phyloP scores from a whole-genome alignment of 148 eudicot species.

The Vaccinium darrowii region DNA sequence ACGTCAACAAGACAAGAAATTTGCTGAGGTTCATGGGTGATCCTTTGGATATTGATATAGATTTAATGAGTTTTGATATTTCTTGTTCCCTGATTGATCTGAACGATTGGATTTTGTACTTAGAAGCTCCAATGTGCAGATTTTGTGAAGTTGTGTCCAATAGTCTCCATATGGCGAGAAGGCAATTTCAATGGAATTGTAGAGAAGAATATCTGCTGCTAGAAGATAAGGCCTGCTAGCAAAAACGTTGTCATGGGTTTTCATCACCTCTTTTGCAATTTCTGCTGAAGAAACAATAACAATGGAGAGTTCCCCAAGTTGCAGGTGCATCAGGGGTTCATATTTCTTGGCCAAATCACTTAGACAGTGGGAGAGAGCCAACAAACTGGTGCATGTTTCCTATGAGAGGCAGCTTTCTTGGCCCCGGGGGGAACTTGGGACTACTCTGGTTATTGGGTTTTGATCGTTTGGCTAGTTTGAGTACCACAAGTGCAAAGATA shows the following conservation, averaged over 20 bases:
- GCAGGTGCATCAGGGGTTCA: slow-evolving; percentile 33
- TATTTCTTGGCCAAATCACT: slow-evolving; percentile 19
- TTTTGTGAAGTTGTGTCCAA: not conserved
- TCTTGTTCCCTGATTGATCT: slow-evolving; percentile 11
- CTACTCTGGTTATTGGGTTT: not conserved
- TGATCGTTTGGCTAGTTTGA: not conserved
- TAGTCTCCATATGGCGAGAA: not conserved
- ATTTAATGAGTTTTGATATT: not conserved
- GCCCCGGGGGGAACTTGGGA: slow-evolving; percentile 30
- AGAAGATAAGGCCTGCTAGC: not conserved
- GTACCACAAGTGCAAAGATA: not conserved
- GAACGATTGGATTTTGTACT: not conserved
- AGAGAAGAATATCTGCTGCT: not conserved
- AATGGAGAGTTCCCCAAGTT: slow-evolving; percentile 27
- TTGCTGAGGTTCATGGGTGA: not conserved
- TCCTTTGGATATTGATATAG: not conserved
- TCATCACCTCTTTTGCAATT: not conserved
- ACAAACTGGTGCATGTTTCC: slow-evolving; percentile 21
- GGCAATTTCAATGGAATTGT: not conserved
- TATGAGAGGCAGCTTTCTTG: slow-evolving; percentile 28
- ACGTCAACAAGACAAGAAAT: not conserved
- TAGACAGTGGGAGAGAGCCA: slow-evolving; percentile 23
- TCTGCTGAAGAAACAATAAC: not conserved
- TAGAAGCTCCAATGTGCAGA: not conserved
- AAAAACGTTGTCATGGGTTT: not conserved